A percentile compares a stretch with the other conserved stretches of the same genome.
These are phyloP conservation scores for Erodium moschatum DNA, from an alignment of 441 rosid genomes.

Conservation along the genomic window DNA sequence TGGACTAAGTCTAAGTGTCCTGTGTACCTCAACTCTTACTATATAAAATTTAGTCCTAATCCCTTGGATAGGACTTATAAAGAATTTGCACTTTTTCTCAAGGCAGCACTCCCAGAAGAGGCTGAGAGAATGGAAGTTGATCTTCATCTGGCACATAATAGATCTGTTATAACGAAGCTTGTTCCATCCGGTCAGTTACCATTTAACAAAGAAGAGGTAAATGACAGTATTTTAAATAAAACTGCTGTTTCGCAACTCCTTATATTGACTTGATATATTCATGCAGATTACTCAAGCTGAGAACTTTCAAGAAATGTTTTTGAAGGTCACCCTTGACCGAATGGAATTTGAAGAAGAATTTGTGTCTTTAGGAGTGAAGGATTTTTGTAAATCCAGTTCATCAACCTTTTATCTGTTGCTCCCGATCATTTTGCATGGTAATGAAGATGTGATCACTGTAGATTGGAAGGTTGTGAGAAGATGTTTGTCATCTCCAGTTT, in stretches of 20 bases:
- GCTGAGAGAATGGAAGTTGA: slow-evolving; percentile 67
- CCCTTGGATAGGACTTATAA: slow-evolving; percentile 77
- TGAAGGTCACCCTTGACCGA: slow-evolving; percentile 70
- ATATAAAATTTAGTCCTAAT: slow-evolving; percentile 54
- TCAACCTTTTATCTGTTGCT: slow-evolving; percentile 76
- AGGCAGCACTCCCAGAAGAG: slow-evolving; percentile 67
- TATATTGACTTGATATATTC: slow-evolving; percentile 19
- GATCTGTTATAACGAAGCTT: slow-evolving; percentile 63
- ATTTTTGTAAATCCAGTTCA: slow-evolving; percentile 29
- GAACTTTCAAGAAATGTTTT: slow-evolving; percentile 72
- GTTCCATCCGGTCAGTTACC: slow-evolving; percentile 36
- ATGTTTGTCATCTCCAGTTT: slow-evolving; percentile 81
- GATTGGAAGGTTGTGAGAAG: slow-evolving; percentile 62
- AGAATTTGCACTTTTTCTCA: slow-evolving; percentile 72
- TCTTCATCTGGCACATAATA: slow-evolving; percentile 81
- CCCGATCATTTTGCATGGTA: slow-evolving; percentile 41
- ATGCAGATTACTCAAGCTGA: slow-evolving; percentile 61
- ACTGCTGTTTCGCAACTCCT: slow-evolving; percentile 17
- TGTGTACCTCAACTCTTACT: slow-evolving; percentile 48
- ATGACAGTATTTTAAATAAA: slow-evolving; percentile 14
- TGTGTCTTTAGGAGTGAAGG: slow-evolving; percentile 50
- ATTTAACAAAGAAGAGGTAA: slow-evolving; percentile 61
- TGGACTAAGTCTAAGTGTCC: slow-evolving; percentile 39
- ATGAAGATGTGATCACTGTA: slow-evolving; percentile 32
- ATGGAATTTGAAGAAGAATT: slow-evolving; percentile 40